Conservation (phyloP, 140 eudicot species). For the Artemisia princeps region DNA sequence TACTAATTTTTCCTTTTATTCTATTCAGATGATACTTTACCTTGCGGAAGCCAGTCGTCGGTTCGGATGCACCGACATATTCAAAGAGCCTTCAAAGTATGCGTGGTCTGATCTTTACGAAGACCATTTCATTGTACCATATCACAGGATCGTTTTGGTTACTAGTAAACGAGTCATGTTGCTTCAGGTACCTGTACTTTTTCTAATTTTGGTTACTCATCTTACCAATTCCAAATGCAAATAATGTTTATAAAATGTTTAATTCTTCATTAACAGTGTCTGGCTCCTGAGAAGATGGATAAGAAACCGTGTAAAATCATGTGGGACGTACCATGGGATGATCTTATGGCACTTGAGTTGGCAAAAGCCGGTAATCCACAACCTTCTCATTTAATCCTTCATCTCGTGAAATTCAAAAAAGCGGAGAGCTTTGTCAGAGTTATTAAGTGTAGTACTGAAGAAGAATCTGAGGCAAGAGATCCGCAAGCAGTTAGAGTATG, state of each 20-base stretch:
- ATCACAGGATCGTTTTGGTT: slow-evolving; percentile 71
- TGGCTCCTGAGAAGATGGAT: slow-evolving; percentile 75
- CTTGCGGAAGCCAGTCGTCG: slow-evolving; percentile 98
- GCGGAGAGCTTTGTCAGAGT: slow-evolving; percentile 77
- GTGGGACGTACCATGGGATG: slow-evolving; percentile 99
- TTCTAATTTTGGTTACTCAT: background rate
- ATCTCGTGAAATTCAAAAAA: slow-evolving; percentile 57
- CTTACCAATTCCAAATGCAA: background rate
- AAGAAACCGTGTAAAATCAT: slow-evolving; percentile 86
- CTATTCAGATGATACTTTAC: slow-evolving; percentile 74
- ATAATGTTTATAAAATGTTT: background rate
- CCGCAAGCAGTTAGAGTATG: slow-evolving; percentile 87
- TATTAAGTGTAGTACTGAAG: slow-evolving; percentile 75
- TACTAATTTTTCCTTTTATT: background rate
- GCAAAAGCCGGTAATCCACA: slow-evolving; percentile 70
- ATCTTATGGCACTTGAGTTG: slow-evolving; percentile 72
- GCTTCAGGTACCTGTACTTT: slow-evolving; percentile 55
- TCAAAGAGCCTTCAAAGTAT: slow-evolving; percentile 95
- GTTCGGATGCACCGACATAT: slow-evolving; percentile 90
- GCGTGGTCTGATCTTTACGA: slow-evolving; percentile 95
- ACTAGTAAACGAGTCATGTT: slow-evolving; percentile 82
- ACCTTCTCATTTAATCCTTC: slow-evolving; percentile 83
- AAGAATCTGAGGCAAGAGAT: slow-evolving; percentile 45
- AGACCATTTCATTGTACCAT: slow-evolving; percentile 75
- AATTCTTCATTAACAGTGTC: slow-evolving; percentile 44